Conservation (phyloP, 2,329 filamentous ascomycete genomes). For the Xylaria polymorpha region DNA sequence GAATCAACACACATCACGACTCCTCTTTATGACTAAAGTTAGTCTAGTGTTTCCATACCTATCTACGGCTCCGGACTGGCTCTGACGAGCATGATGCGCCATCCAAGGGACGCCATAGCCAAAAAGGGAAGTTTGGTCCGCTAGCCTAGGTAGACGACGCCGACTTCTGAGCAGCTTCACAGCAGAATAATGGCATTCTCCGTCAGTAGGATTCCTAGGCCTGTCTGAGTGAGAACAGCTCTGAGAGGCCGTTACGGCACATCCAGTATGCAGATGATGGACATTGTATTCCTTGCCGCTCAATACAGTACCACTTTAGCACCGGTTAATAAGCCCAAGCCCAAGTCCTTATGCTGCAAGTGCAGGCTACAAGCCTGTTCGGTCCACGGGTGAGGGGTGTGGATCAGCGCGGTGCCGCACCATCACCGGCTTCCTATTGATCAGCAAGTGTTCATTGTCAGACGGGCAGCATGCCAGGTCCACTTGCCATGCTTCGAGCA, state of each 20-base stretch:
- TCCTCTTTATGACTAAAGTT: background rate
- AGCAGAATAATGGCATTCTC: constrained; percentile 5
- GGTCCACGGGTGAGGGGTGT: constrained; percentile 2
- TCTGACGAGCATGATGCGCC: constrained; percentile 27
- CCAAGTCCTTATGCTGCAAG: background rate
- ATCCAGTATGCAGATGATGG: background rate
- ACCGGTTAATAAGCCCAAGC: constrained; percentile 11
- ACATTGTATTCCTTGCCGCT: background rate
- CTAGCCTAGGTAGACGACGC: constrained; percentile 15
- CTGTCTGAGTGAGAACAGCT: background rate
- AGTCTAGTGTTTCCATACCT: background rate
- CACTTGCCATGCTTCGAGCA: constrained; percentile 45
- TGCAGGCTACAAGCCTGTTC: background rate
- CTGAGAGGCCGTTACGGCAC: background rate
- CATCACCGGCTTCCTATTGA: constrained; percentile 14
- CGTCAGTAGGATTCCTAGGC: background rate
- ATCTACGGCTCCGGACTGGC: too few relatives aligned
- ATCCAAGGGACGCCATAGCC: constrained; percentile 21
- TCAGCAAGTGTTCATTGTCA: constrained; percentile 30
- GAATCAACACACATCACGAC: background rate
- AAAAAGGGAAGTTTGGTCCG: constrained; percentile 36
- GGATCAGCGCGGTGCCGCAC: constrained; percentile 1
- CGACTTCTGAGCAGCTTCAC: constrained; percentile 18
- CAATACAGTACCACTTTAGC: constrained; percentile 1
- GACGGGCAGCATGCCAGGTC: constrained; percentile 39